Base-by-base conservation (phyloP, 768 basidiomycete genomes). In the Agaricus blazei region DNA sequence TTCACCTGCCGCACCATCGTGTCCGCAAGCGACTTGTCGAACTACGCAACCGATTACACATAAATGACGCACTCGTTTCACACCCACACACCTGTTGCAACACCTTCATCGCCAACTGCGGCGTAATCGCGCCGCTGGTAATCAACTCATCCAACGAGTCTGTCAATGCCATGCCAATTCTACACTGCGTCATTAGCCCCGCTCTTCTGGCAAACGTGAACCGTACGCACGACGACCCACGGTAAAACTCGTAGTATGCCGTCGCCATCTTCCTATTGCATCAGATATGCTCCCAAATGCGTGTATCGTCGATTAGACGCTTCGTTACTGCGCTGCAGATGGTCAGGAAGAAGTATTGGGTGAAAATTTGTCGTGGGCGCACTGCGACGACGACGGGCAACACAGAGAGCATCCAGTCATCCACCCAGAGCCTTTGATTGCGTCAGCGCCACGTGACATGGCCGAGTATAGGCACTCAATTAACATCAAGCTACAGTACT, bases 81-180 rank as follows among this genome's bases (percentile, higher is more conserved):
- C 48, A 24, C 45, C 26, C 26, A 49, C 67, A 59, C 62, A 97
- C 96, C 90, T 98, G 96, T 67, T 90, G 88, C 56, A 98, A 72
- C n/a, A 97, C 93, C 71, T 96, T 92, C 88, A 98, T 93, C n/a
- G 96, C 97, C 62, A 98, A 71, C 73, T 98, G 96, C 11, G 96
- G 96, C 19, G 94, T 96, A 64, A 99, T 99, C 48, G 91, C 85
- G 2, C 96, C 96, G 65, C 88, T 90, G 45, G 94, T 96, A 64
- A 99, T 98, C 61, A 99, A 83, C 73, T 98, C 96, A 74, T 99
- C 97, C 63, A 99, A 83, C 61, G 96, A 94, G 76, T 99, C 97
- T 12, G 95, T 96, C 50, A 99, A 79, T 51, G 96, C 93, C 82
- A 94, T 92, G 50, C 97, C 97, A 70, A 98, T 93, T 61, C 97